A percentile compares a stretch with the other conserved stretches of the same genome.
phyloP scores from a whole-genome alignment of 208 protist species.

The Vickermania ingenoplastis region DNA sequence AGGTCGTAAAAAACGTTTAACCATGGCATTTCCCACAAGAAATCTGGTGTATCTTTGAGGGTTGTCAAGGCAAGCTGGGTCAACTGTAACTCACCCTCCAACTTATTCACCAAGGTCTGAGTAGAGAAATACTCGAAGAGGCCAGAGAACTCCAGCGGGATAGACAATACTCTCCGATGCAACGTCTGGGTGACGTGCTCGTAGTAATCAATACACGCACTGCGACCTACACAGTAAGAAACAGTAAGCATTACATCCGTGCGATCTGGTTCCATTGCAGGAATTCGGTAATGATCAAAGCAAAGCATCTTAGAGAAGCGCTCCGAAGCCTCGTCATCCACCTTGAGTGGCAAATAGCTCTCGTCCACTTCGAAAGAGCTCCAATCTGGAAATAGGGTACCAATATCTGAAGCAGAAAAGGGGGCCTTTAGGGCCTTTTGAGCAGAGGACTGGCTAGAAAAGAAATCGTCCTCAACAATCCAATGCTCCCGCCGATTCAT shows the following conservation, averaged over 20 bases:
- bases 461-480: constrained; percentile 63
- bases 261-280: constrained; percentile 19
- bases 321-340: constrained; percentile 24
- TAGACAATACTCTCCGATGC: constrained; percentile 38
- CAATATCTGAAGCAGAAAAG: constrained; percentile 32
- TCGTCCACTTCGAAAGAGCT: constrained; percentile 54
- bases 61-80: constrained; percentile 41
- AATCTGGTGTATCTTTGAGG: constrained; percentile 45
- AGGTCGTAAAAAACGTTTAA: constrained; percentile 50
- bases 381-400: constrained; percentile 61
- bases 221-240: constrained; percentile 42
- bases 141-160: constrained; percentile 38
- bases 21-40: constrained; percentile 71
- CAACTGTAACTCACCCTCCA: constrained; percentile 51
- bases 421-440: constrained; percentile 27
- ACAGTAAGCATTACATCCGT: constrained; percentile 63
- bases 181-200: constrained; percentile 47
- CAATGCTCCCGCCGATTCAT: constrained; percentile 54
- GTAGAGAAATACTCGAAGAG: constrained; percentile 65
- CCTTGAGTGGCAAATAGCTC: constrained; percentile 5
- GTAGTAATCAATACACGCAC: constrained; percentile 52
- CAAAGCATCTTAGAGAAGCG: constrained; percentile 43
- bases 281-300: constrained; percentile 71
- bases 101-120: constrained; percentile 21
- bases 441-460: constrained; percentile 25